Base-by-base conservation (phyloP, 202 grass and related monocot species). In the Digitaria exilis region DNA sequence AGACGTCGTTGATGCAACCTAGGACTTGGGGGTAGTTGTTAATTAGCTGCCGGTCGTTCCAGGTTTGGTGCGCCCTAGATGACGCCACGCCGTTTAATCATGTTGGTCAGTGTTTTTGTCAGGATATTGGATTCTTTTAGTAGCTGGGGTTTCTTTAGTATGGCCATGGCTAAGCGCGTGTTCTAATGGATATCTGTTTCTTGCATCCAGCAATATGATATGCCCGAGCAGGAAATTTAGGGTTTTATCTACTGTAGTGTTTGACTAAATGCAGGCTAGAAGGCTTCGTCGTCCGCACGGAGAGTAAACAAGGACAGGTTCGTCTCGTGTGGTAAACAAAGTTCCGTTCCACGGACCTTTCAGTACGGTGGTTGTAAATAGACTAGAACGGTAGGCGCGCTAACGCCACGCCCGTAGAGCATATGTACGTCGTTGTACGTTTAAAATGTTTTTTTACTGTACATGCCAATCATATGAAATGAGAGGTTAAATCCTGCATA, bases 21-120 rank as follows among this genome's bases (percentile, higher is more conserved):
- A 75, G 29, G 81, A 60, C 50, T 49, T 22, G 42, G 7, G 14
- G 7, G 14, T 7, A 46, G 35, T 82, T 59, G 60, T 77, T 51
- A 42, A 74, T 44, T 57, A 73, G 68, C 19, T 73, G 58, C 68
- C 24, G 61, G 61, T 79, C 13, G 16, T 19, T 32, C 22, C 19
- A 62, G 30, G 50, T 75, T 84, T 45, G 67, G 30, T 69, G 76
- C 30, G 9, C 42, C 71, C 24, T 59, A 26, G 42, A 49, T 69
- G 67, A 34, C 68, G 64, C 30, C 60, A 79, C 32, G 77, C 44
- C 28, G 67, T 19, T 61, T 64, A 29, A 89, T 76, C 55, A 82
- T 71, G 64, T 7, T 77, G 87, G 70, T 72, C 77, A 45, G 48
- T 82, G 71, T 65, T 77, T 77, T 66, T 69, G 61, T 71, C 65